Evolutionary conservation across 768 basidiomycete genomes (phyloP), one percentile per base, ranked within the genome.

Genomic region (Boletus reticuloceps): DNA sequence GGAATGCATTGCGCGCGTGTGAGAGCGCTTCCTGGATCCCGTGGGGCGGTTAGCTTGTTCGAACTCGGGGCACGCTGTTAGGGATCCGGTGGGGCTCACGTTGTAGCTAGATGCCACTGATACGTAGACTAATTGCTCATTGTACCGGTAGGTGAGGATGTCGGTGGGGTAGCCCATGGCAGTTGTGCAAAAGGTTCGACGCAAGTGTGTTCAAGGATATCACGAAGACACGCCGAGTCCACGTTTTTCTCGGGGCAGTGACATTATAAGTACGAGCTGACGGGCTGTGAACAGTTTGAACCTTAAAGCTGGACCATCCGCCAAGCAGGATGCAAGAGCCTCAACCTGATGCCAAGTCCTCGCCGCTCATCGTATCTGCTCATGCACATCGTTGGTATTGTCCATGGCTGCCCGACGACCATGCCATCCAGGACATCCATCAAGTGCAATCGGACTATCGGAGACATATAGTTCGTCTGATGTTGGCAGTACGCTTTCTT

Each of bases 1-100:
- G 68, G 36, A 81, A 85, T 41, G 79, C 82, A 51, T 78, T 73
- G 38, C 77, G 75, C 5, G 80, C 82, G 37, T 78, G 71, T 22
- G 74, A 71, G 31, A 85, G 62, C 0, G 83, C 84, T 70, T 78
- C 67, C 82, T 83, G 38, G 27, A 19, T 40, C 6, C 12, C 16
- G 3, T 8, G 8, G 4, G 5, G 12, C 1, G 25, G 25, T 27
- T 19, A 57, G 56, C 40, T 22, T 22, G 7, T 10, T 41, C 19
- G 40, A 40, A 19, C 29, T 29, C 29, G 9, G 8, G 9, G 2
- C 8, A 29, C 29, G n/a, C 25, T 49, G 29, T 14, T 39, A n/a
- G 29, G 31, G 44, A 43, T n/a, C n/a, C n/a, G n/a, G n/a, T n/a
- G 36, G 20, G 20, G 61, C 75, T 51, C 38, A 82, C 84, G 60